These are phyloP conservation scores for Aspergillus steynii DNA, from an alignment of 495 filamentous ascomycete genomes.

Conservation along the genomic window DNA sequence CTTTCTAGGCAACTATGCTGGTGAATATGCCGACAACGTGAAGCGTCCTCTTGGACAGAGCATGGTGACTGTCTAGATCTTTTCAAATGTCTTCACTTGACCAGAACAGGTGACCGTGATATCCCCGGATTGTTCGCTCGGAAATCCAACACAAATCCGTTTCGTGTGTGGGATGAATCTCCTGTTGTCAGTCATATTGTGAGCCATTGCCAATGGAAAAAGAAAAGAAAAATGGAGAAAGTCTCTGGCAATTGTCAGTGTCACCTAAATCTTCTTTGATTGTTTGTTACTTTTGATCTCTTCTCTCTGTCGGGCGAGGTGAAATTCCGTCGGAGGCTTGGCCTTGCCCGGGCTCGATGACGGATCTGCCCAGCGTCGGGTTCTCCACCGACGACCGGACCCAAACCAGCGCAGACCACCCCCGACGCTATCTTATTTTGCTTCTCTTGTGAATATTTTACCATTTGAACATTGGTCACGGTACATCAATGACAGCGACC, in stretches of 20 bases:
- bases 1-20: constrained; percentile 63
- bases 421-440: constrained; percentile 19
- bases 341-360: constrained; percentile 6
- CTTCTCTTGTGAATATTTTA: constrained; percentile 45
- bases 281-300: background rate
- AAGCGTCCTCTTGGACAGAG: constrained; percentile 44
- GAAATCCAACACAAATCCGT: background rate
- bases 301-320: constrained; percentile 2
- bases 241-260: constrained; percentile 18
- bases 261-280: constrained; percentile 3
- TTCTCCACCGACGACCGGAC: background rate
- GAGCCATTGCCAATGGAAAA: constrained; percentile 4
- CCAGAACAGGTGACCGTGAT: background rate
- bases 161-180: background rate
- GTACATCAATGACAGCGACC: constrained; percentile 22
- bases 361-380: constrained; percentile 5
- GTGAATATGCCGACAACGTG: constrained; percentile 67
- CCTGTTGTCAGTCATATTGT: constrained; percentile 6
- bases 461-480: constrained; percentile 26
- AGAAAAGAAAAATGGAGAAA: constrained; percentile 11
- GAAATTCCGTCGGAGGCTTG: constrained; percentile 1
- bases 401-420: background rate
- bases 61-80: constrained; percentile 26
- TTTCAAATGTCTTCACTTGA: constrained; percentile 7
- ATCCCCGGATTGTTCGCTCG: too few species aligned